phyloP scores from a whole-genome alignment of 1,284 basidiomycete species.

The Tilletia setariae region DNA sequence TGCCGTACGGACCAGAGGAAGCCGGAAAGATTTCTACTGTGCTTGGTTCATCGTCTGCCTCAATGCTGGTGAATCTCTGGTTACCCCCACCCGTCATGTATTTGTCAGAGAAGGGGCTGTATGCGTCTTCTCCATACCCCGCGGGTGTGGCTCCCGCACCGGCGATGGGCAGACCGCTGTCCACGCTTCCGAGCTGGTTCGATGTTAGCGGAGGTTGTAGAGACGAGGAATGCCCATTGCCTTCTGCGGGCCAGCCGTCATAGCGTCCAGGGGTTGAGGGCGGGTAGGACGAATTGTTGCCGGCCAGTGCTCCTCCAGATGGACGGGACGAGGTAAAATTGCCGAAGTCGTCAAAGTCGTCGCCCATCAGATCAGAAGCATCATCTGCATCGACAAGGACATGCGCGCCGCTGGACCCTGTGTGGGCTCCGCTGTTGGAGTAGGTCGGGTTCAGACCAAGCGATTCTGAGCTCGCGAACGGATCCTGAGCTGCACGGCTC shows the following conservation, averaged over 20 bases:
- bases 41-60: slow-evolving; percentile 48
- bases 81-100: slow-evolving; percentile 28
- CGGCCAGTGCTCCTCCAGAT: slow-evolving; percentile 3
- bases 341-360: slow-evolving; percentile 32
- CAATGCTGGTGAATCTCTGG: slow-evolving; percentile 41
- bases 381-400: slow-evolving; percentile 46
- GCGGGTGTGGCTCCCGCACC: slow-evolving; percentile 32
- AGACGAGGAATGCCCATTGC: slow-evolving; percentile 4
- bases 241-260: slow-evolving; percentile 25
- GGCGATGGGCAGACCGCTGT: slow-evolving; percentile 38
- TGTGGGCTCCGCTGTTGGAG: background rate
- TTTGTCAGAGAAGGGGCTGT: slow-evolving; percentile 40
- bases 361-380: slow-evolving; percentile 48
- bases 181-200: slow-evolving; percentile 30
- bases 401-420: slow-evolving; percentile 22
- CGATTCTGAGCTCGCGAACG: slow-evolving; percentile 10
- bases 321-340: slow-evolving; percentile 19
- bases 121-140: slow-evolving; percentile 27
- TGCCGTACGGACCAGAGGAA: slow-evolving; percentile 4
- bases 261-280: slow-evolving; percentile 26
- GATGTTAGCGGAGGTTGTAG: slow-evolving; percentile 26
- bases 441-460: slow-evolving; percentile 1
- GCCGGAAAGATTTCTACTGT: slow-evolving; percentile 17
- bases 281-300: slow-evolving; percentile 24
- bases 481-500: background rate